Evolutionary conservation across 2,329 filamentous ascomycete species (phyloP).

Genomic region (Colletotrichum karsti): DNA sequence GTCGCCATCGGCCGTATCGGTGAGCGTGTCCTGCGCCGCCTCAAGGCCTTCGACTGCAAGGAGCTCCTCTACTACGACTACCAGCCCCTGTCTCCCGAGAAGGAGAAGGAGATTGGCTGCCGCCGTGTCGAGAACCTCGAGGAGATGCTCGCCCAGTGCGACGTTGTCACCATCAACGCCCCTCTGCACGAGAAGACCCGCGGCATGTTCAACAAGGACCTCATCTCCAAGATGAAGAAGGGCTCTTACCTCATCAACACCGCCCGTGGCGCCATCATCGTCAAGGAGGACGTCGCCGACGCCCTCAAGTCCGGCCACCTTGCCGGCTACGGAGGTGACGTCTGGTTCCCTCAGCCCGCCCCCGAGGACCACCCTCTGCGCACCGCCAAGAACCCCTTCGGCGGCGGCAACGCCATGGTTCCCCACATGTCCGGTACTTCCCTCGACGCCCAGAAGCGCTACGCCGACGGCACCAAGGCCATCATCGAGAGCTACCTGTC

Average conservation of each 20-base stretch:
- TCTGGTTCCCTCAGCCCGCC: constrained; percentile 98
- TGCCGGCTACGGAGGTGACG: constrained; percentile 86
- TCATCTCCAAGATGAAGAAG: constrained; percentile 99
- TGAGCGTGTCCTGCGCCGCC: constrained; percentile 93
- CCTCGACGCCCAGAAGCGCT: constrained; percentile 96
- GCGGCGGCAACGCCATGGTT: constrained; percentile 98
- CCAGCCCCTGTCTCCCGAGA: constrained; percentile 87
- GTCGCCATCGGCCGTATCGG: constrained; percentile 98
- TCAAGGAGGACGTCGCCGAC: constrained; percentile 98
- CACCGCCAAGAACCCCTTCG: constrained; percentile 92
- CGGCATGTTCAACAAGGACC: constrained; percentile 97
- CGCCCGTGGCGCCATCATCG: constrained; percentile 96
- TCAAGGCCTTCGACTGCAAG: constrained; percentile 99
- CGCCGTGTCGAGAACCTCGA: constrained; percentile 88
- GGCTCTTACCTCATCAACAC: constrained; percentile 98
- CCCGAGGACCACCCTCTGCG: constrained; percentile 93
- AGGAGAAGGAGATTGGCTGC: constrained; percentile 95
- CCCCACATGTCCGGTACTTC: constrained; percentile 99
- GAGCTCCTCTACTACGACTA: constrained; percentile 99
- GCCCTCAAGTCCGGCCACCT: constrained; percentile 93
- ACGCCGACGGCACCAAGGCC: constrained; percentile 85
- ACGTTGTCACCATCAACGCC: constrained; percentile 99
- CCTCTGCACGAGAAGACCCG: constrained; percentile 97
- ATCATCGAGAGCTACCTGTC: constrained; percentile 93
- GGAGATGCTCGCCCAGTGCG: constrained; percentile 93